Evolutionary conservation across 129 eudicot species (phyloP).

Genomic region (Escallonia rubra): DNA sequence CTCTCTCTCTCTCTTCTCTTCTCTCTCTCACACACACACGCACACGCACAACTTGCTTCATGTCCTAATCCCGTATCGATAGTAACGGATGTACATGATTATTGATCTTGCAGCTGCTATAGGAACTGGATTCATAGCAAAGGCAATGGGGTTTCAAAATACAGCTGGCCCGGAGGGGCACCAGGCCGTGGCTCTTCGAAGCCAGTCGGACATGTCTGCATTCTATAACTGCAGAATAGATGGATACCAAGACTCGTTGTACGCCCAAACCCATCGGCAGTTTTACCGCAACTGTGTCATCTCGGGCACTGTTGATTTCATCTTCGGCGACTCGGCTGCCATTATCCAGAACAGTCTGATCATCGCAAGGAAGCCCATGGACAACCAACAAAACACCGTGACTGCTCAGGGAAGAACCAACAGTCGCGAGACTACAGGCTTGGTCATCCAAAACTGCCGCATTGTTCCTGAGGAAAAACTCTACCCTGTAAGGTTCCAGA

Average conservation of each 20-base stretch:
- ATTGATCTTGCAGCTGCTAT: conserved; percentile 28
- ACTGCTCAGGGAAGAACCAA: conserved; percentile 52
- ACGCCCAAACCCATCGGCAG: conserved; percentile 44
- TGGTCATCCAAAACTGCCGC: conserved; percentile 49
- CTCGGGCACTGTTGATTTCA: conserved; percentile 67
- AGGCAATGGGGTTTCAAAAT: conserved; percentile 48
- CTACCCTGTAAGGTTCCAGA: conserved; percentile 15
- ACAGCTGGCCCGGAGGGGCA: conserved; percentile 57
- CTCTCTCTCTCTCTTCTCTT: neutral
- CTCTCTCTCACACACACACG: neutral
- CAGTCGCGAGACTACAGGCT: conserved; percentile 28
- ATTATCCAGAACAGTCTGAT: conserved; percentile 45
- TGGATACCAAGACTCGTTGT: conserved; percentile 59
- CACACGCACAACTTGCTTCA: neutral
- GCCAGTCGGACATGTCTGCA: conserved; percentile 39
- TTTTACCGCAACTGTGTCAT: conserved; percentile 48
- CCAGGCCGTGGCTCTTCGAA: conserved; percentile 68
- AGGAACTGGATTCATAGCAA: conserved; percentile 51
- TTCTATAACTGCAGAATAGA: conserved; percentile 52
- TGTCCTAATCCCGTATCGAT: neutral
- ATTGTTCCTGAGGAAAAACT: conserved; percentile 37
- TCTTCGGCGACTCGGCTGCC: conserved; percentile 42
- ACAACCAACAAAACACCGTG: conserved; percentile 42
- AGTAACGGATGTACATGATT: neutral
- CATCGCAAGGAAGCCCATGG: conserved; percentile 33